Evolutionary conservation across 257 asterid genomes (phyloP), one percentile per base, ranked within the genome.

Genomic region (Penstemon newberryi): DNA sequence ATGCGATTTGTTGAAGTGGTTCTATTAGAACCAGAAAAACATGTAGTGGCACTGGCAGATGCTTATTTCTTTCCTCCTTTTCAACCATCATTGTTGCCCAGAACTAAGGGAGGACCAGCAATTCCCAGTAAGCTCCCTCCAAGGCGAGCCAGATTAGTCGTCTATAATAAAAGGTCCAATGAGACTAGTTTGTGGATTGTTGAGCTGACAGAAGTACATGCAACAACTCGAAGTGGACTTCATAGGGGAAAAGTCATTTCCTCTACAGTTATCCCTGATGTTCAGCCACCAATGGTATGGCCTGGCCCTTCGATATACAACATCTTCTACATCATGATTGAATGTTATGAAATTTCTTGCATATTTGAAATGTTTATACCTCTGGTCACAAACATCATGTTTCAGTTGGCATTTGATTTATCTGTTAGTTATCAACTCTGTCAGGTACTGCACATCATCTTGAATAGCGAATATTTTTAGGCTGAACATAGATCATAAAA

Each of bases 21-120:
- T 64, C 88, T 93, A 50, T 76, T 86, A 88, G 99, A 93, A 75
- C 99, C 99, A n/a, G 95, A 86, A 12, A 93, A 93, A 76, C 79
- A 77, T 60, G 91, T 93, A 6, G 87, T 93, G 78, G 97, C 99
- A 56, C 78, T 93, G 19, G 99, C 99, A 33, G 99, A 93, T 82
- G 99, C 99, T 39, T 93, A 93, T 71, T 93, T 88, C 82, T 93
- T 88, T 74, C 97, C 99, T 39, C 99, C 99, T 60, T 93, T 93
- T 72, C 99, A 93, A 80, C 91, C 96, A 15, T 90, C 97, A 7
- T 77, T 90, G 82, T 70, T 93, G 76, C 83, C 85, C 57, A 81
- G 96, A 79, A 80, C 91, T 7, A 93, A 82, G 84, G 97, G 96
- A 60, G 97, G 96, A n/a, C 89, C 87, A 54, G 52, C 83, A 33